Base-by-base conservation (phyloP, 192 early-diverging fungal genomes). In the Coemansia sp. region DNA sequence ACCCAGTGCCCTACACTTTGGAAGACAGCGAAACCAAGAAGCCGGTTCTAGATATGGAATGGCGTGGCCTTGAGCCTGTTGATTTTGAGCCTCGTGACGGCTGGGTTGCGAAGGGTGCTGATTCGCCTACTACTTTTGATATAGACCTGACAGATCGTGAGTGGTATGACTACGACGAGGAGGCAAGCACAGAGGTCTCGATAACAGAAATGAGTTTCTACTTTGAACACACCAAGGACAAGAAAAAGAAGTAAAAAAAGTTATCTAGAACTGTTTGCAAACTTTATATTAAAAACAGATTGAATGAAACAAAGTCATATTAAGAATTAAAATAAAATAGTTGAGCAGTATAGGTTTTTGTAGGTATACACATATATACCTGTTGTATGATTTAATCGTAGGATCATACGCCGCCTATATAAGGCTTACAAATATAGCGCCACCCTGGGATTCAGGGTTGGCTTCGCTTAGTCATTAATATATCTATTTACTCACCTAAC, bases 101-200 rank as follows among this genome's bases (percentile, higher is more conserved):
- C 17, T 93, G 86, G 86, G 64, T 53, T 51, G 91, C 85, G 24
- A 74, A 78, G 59, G 91, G 92, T 40, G 67, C 71, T 17, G 89
- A 93, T 55, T 87, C 88, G 1, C 73, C 78, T 9, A 86, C 85
- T 3, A 12, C 42, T 38, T 96, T 96, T 73, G 89, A 92, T 27
- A 79, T 96, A 60, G 88, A 91, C 60, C 78, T 94, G 43, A 78
- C 80, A 10, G 90, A 93, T 25, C 85, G 83, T 18, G 84, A 90
- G 61, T 96, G 93, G 93, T 88, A 83, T 30, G 93, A 92, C 11
- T 96, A 96, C 63, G 93, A 96, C 66, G 93, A 93, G 63, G 85
- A 71, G 40, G 66, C 73, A 13, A 49, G 38, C 1, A 43, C 53
- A 15, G 68, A 71, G 9, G 73, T 76, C 33, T 69, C 66, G n/a